phyloP scores from a whole-genome alignment of 2,329 filamentous ascomycete species.

The Monosporascus sp. region DNA sequence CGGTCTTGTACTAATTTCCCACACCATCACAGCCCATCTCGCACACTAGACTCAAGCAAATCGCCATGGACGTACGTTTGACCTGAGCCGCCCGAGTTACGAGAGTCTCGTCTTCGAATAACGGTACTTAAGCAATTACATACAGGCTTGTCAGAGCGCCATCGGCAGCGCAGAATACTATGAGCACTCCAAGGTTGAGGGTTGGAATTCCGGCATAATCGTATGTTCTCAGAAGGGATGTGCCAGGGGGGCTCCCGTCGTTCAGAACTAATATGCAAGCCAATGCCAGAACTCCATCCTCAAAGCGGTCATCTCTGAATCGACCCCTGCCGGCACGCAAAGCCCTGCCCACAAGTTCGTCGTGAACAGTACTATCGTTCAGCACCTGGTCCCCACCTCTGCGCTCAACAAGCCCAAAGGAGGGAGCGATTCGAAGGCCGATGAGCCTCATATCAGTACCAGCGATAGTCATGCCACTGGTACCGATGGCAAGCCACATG shows the following conservation, averaged over 20 bases:
- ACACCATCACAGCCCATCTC: slow-evolving; percentile 59
- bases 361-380: slow-evolving; percentile 97
- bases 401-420: slow-evolving; percentile 55
- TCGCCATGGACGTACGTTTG: slow-evolving; percentile 69
- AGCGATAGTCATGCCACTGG: slow-evolving; percentile 47
- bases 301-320: slow-evolving; percentile 71
- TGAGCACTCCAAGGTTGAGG: slow-evolving; percentile 76
- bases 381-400: slow-evolving; percentile 73
- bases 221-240: slow-evolving; percentile 45
- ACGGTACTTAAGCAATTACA: slow-evolving; percentile 12
- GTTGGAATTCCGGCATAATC: slow-evolving; percentile 92
- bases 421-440: slow-evolving; percentile 40
- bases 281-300: slow-evolving; percentile 64
- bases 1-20: neutral
- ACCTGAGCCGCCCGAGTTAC: neutral
- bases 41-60: slow-evolving; percentile 73
- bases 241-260: too few species aligned
- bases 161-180: slow-evolving; percentile 73
- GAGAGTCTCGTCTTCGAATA: slow-evolving; percentile 1
- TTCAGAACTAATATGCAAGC: slow-evolving; percentile 1
- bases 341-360: slow-evolving; percentile 82
- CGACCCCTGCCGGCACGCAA: slow-evolving; percentile 50
- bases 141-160: slow-evolving; percentile 75
- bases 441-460: slow-evolving; percentile 50
- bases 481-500: slow-evolving; percentile 63